Percentiles rank a stretch among this genome's conserved stretches.
Conservation (phyloP, 2,329 filamentous ascomycete genomes). For the Ophiostoma ulmi region DNA sequence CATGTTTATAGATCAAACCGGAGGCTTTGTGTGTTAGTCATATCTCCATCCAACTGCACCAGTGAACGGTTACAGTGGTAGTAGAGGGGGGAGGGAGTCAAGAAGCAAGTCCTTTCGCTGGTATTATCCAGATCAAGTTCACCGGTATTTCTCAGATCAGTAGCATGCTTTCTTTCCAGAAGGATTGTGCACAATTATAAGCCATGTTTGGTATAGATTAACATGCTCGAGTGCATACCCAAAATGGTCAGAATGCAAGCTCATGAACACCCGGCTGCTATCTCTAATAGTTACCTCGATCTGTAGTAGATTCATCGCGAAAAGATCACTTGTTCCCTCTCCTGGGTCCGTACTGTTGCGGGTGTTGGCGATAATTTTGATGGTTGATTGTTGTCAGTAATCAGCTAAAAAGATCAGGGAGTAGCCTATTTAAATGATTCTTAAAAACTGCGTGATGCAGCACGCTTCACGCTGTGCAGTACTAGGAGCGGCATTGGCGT, state of each 20-base stretch:
- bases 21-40: constrained; percentile 47
- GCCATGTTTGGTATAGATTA: not conserved
- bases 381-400: not conserved
- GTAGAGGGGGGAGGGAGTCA: constrained; percentile 41
- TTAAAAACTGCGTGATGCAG: no score
- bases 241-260: constrained; percentile 29
- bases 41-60: constrained; percentile 30
- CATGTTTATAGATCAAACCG: constrained; percentile 52
- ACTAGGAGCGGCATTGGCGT: no score
- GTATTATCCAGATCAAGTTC: constrained; percentile 63
- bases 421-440: no score
- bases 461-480: no score
- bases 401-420: no score
- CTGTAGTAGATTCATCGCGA: constrained; percentile 30
- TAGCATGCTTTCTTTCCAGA: constrained; percentile 28
- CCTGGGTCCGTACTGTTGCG: not conserved
- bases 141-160: constrained; percentile 70
- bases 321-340: not conserved
- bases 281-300: constrained; percentile 47
- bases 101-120: constrained; percentile 80
- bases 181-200: constrained; percentile 18
- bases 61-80: constrained; percentile 22
- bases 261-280: constrained; percentile 45
- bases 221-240: not conserved
- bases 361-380: not conserved